Base-by-base conservation (phyloP, 371 early-diverging fungal genomes). In the Apophysomyces variabilis region DNA sequence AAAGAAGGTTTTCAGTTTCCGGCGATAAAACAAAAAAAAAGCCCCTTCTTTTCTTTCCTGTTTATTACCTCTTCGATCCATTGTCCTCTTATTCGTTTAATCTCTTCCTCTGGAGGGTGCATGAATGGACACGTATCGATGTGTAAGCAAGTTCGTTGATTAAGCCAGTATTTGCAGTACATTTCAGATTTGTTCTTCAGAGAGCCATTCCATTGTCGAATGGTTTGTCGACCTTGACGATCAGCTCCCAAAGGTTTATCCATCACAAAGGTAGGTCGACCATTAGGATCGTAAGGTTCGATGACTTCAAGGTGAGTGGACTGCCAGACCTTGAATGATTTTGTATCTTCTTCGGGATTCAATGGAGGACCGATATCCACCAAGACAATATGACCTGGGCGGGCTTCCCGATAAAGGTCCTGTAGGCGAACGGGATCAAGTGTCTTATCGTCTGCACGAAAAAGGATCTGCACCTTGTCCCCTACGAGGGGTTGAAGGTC, bases 111-210 rank as follows among this genome's bases (percentile, higher is more conserved):
- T 0, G 69, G 67, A 46, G 84, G 83, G 66, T 86, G 86, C 66
- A 74, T 72, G 59, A 83, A 84, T 5, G 67, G 67, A 61, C 86
- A 86, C 0, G 66, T 54, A 3, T 77, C 71, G 0, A 72, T 69
- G 38, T 74, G 78, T 38, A 66, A 61, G 58, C 87, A 86, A 13
- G 70, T 74, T 4, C 84, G 81, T 35, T 84, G 79, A 38, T 85
- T 86, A 57, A 86, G 61, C 87, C 87, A 86, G 64, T 79, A 86
- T 56, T 84, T 86, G 66, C 87, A 86, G 43, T 70, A 68, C 38
- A 78, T 63, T 41, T 36, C 60, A 41, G 64, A 69, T 61, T 62
- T 77, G 62, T 58, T 62, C 45, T 58, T 61, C 5, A 39, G 58
- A 12, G 62, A 56, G 45, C 72, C 70, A 61, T 72, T 66, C 59